Percentiles rank a stretch among this genome's conserved stretches.
Conservation (phyloP, 192 early-diverging fungal genomes). For the Haplosporangium gracile region DNA sequence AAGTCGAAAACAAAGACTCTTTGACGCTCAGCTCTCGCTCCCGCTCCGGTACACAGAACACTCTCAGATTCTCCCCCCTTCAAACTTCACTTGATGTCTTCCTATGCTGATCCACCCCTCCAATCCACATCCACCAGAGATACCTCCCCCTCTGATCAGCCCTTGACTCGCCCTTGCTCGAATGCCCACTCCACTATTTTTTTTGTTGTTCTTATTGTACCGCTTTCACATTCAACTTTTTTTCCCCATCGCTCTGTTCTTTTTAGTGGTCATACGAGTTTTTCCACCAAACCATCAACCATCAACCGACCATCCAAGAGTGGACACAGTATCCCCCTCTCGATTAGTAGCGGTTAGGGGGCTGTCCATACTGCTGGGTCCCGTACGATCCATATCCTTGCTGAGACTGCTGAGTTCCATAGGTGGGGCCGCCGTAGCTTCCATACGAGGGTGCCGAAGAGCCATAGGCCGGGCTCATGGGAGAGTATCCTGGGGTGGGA, state of each 20-base stretch:
- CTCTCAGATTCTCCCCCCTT: background rate
- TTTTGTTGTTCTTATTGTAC: background rate
- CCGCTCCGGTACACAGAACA: background rate
- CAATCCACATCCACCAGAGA: constrained; percentile 3
- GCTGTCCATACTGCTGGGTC: constrained; percentile 52
- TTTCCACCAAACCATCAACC: background rate
- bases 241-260: background rate
- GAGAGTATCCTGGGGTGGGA: constrained; percentile 43
- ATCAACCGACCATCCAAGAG: constrained; percentile 6
- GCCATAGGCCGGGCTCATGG: constrained; percentile 49
- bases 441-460: constrained; percentile 33
- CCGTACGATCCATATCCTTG: constrained; percentile 58
- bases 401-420: constrained; percentile 51
- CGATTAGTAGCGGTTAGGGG: constrained; percentile 48
- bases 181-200: background rate
- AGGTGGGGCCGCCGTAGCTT: constrained; percentile 42
- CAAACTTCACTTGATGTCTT: constrained; percentile 6
- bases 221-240: background rate
- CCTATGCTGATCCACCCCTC: constrained; percentile 4
- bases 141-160: constrained; percentile 1
- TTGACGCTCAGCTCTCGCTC: constrained; percentile 8
- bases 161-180: constrained; percentile 8
- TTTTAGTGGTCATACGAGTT: background rate
- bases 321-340: constrained; percentile 5
- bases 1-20: constrained; percentile 1